Percentiles rank a stretch among this genome's conserved stretches.
These are phyloP conservation scores for Hypericum androsaemum DNA, from an alignment of 345 rosid genomes.

Conservation along the genomic window DNA sequence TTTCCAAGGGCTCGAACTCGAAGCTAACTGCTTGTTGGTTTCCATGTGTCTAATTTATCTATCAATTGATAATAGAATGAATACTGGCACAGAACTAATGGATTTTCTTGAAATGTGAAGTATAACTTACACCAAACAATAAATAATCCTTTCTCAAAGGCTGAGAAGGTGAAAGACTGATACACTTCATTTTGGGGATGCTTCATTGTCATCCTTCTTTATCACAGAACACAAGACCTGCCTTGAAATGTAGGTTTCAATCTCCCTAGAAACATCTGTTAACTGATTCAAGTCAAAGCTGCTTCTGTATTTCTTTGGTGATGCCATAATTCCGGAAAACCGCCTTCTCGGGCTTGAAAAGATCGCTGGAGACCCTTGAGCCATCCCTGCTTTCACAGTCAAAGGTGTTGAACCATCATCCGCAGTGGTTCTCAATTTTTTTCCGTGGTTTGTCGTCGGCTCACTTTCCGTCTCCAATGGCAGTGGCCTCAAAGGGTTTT, in stretches of 20 bases:
- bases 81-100: conserved; percentile 11
- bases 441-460: conserved; percentile 45
- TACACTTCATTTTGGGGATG: conserved; percentile 44
- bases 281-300: conserved; percentile 68
- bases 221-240: conserved; percentile 77
- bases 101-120: neutral
- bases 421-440: conserved; percentile 14
- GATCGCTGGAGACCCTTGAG: conserved; percentile 49
- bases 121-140: conserved; percentile 15
- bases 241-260: conserved; percentile 76
- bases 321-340: conserved; percentile 52
- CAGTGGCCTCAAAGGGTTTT: conserved; percentile 57
- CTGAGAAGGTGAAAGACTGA: conserved; percentile 31
- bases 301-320: conserved; percentile 58
- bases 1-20: too few relatives aligned
- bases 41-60: neutral
- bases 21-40: too few relatives aligned
- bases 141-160: conserved; percentile 43
- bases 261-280: conserved; percentile 80
- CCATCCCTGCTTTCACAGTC: conserved; percentile 28
- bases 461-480: conserved; percentile 75
- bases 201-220: conserved; percentile 59
- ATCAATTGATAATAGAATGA: conserved; percentile 6
- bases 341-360: conserved; percentile 86
- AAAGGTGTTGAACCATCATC: conserved; percentile 39